Percentiles rank a stretch among this genome's conserved stretches.
phyloP scores from a whole-genome alignment of 2,329 filamentous ascomycete genomes.

The Chrysoporthe cubensis region DNA sequence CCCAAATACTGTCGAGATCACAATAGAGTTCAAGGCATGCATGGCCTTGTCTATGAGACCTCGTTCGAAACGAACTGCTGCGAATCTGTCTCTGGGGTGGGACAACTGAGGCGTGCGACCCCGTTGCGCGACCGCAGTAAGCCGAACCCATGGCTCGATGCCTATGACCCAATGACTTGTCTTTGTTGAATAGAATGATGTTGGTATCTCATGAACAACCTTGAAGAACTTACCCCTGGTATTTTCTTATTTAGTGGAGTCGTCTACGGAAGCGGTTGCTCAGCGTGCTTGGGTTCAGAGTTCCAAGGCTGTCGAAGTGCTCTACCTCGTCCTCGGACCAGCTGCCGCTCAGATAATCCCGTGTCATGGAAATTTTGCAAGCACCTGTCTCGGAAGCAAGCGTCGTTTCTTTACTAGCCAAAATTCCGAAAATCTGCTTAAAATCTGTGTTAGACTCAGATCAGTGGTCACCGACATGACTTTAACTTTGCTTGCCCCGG shows the following conservation, averaged over 20 bases:
- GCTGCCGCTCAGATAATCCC: not conserved
- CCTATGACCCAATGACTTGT: not conserved
- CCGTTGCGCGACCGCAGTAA: slow-evolving; percentile 2
- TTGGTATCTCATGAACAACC: not conserved
- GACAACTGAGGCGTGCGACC: not conserved
- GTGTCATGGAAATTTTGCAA: not conserved
- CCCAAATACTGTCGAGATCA: slow-evolving; percentile 6
- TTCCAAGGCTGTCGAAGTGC: not conserved
- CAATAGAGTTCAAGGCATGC: not conserved
- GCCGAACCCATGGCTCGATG: not conserved
- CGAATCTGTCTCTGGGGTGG: not conserved
- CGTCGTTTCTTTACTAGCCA: not conserved
- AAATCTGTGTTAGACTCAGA: not conserved
- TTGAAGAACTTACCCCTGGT: not conserved
- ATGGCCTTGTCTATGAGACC: not conserved
- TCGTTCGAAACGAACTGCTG: not conserved
- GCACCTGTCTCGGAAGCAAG: not conserved
- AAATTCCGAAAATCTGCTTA: not conserved
- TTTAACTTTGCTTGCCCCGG: not conserved
- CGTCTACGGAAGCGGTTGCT: not conserved
- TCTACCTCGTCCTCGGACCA: not conserved
- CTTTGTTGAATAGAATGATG: not conserved
- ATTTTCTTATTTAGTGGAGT: not conserved
- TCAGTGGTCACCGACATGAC: not conserved
- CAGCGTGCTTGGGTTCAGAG: not conserved